These are phyloP conservation scores for Camellia oleifera DNA, from an alignment of 179 eudicot species.

Conservation along the genomic window DNA sequence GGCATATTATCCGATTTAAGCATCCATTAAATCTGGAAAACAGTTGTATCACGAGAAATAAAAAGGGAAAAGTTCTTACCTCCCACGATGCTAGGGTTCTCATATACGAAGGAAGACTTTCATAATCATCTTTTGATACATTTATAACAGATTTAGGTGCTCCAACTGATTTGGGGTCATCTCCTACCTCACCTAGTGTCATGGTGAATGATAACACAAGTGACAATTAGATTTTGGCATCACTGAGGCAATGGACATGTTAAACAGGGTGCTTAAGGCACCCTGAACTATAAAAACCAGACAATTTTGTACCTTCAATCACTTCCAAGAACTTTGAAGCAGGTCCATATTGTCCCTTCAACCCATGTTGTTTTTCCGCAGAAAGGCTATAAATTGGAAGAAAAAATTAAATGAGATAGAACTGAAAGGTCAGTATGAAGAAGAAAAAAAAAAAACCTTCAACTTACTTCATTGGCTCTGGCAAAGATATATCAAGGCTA, in stretches of 20 bases:
- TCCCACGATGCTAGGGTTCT: slow-evolving; percentile 78
- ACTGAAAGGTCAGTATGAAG: neutral
- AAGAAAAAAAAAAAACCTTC: slow-evolving; percentile 8
- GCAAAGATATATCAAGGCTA: slow-evolving; percentile 11
- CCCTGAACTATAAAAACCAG: neutral
- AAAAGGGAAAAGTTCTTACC: slow-evolving; percentile 38
- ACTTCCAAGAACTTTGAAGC: slow-evolving; percentile 15
- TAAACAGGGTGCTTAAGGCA: neutral
- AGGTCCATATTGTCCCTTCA: slow-evolving; percentile 10
- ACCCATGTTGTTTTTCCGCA: slow-evolving; percentile 6
- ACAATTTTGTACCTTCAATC: slow-evolving; percentile 16
- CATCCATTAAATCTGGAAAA: neutral
- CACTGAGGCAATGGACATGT: neutral
- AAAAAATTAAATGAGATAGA: slow-evolving; percentile 7
- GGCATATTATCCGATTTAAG: neutral
- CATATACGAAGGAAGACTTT: slow-evolving; percentile 78
- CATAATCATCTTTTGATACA: slow-evolving; percentile 66
- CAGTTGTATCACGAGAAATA: neutral
- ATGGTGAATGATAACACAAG: slow-evolving; percentile 6
- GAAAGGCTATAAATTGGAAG: neutral
- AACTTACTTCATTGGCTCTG: slow-evolving; percentile 19
- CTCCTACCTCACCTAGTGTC: slow-evolving; percentile 33
- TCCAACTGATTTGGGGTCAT: slow-evolving; percentile 33
- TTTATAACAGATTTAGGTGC: slow-evolving; percentile 34
- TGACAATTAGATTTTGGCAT: neutral